Base-by-base conservation (phyloP, 2,329 filamentous ascomycete genomes). In the Nothophaeocryptopus gaeumannii region DNA sequence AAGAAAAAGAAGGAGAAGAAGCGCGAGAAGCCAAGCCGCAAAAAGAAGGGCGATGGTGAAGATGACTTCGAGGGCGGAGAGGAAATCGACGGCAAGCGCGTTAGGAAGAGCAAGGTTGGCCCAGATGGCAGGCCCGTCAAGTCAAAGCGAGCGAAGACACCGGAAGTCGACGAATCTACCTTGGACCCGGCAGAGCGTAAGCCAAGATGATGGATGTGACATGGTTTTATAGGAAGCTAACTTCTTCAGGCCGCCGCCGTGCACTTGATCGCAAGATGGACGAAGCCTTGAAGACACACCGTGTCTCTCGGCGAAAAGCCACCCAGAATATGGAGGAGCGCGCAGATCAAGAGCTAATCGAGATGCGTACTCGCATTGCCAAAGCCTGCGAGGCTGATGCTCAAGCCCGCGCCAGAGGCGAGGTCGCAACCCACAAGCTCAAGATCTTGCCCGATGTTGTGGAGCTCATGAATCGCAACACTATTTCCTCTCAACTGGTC, bases 361-460 rank as follows among this genome's bases (percentile, higher is more conserved):
- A 86, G 41, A 85, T 99, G 68, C 93, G 93, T 65, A 79, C 88
- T 46, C 83, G 84, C 49, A 99, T 99, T 91, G 90, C 93, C 59
- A 80, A 84, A 58, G 93, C 93, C 12, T 96, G 92, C 53, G 82
- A 91, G 69, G 82, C 84, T 33, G 93, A 99, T 70, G 91, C 92
- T 61, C 76, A 84, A 47, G 89, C 89, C 34, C 90, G 93, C 61
- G 81, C 86, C 58, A 79, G 84, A 43, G 85, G 86, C 58, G 79
- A 89, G 64, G 89, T 92, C 0, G 93, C 93, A 29, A 82, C 90
- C 52, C 86, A 95, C 74, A 99, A 99, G 75, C 81, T 99, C 39
- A 90, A 91, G 73, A 85, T 99, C 60, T 82, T 99, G 12, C 91
- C 92, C 1, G 86, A 96, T 67, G 93, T 99, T 11, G 85, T 91